phyloP scores from a whole-genome alignment of 148 eudicot species.

The Rhododendron ferrugineum region DNA sequence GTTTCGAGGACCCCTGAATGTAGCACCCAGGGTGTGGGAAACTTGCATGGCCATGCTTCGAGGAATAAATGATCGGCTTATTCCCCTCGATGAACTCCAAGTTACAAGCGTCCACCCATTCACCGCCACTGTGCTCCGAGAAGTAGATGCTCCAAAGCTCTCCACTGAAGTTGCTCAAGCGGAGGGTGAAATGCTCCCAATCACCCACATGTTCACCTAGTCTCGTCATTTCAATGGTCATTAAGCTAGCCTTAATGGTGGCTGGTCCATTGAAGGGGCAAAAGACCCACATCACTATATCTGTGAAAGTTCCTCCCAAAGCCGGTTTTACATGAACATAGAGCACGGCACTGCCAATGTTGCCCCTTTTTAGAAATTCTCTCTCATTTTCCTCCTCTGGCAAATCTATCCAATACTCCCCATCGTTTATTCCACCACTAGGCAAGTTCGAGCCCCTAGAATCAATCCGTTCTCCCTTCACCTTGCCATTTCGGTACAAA shows the following conservation, averaged over 20 bases:
- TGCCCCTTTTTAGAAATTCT: slow-evolving; percentile 48
- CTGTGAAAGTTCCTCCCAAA: slow-evolving; percentile 86
- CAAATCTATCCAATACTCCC: slow-evolving; percentile 79
- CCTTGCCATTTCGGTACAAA: slow-evolving; percentile 44
- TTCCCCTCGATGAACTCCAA: slow-evolving; percentile 73
- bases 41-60: slow-evolving; percentile 76
- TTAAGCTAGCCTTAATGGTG: slow-evolving; percentile 61
- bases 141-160: slow-evolving; percentile 70
- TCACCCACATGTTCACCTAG: slow-evolving; percentile 87
- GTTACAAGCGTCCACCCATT: slow-evolving; percentile 58
- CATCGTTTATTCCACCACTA: slow-evolving; percentile 63
- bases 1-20: slow-evolving; percentile 59
- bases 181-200: slow-evolving; percentile 94
- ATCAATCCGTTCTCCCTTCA: slow-evolving; percentile 47
- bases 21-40: slow-evolving; percentile 70
- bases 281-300: slow-evolving; percentile 92
- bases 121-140: slow-evolving; percentile 87
- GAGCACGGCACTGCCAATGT: slow-evolving; percentile 70
- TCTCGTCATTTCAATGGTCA: slow-evolving; percentile 36
- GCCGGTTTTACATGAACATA: slow-evolving; percentile 92
- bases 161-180: slow-evolving; percentile 81
- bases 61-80: slow-evolving; percentile 65
- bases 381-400: slow-evolving; percentile 47
- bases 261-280: slow-evolving; percentile 93
- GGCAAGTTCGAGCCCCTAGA: slow-evolving; percentile 71